A percentile compares a stretch with the other conserved stretches of the same genome.
Evolutionary conservation across 73 alveolate genomes (phyloP).

Genomic region (Paramecium primaurelia): DNA sequence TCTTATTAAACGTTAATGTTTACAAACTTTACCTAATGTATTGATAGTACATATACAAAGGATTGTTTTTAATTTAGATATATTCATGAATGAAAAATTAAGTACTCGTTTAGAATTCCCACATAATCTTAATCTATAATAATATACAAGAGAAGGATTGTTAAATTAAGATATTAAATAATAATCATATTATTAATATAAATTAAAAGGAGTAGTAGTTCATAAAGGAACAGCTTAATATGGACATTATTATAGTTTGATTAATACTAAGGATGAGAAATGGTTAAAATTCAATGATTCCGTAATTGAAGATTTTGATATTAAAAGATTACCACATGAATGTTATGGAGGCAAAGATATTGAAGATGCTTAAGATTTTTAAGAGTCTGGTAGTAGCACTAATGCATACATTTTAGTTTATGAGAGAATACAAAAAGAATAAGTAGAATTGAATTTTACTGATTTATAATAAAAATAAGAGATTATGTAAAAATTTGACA

Average conservation of each 20-base stretch:
- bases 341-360: constrained; percentile 84
- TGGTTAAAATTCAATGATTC: constrained; percentile 94
- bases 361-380: constrained; percentile 51
- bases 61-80: constrained; percentile 91
- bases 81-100: constrained; percentile 87
- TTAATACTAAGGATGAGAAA: constrained; percentile 59
- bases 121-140: constrained; percentile 77
- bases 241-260: constrained; percentile 86
- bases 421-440: constrained; percentile 81
- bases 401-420: constrained; percentile 98
- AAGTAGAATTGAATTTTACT: constrained; percentile 55
- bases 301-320: constrained; percentile 64
- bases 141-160: constrained; percentile 56
- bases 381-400: constrained; percentile 49
- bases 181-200: constrained; percentile 49
- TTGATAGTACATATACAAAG: constrained; percentile 94
- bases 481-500: not conserved
- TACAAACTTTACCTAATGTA: constrained; percentile 91
- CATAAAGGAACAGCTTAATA: constrained; percentile 95
- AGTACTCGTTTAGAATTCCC: constrained; percentile 97
- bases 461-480: not conserved
- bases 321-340: constrained; percentile 67
- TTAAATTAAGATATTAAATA: constrained; percentile 61
- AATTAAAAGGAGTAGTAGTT: constrained; percentile 90
- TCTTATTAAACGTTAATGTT: constrained; percentile 81